phyloP scores from a whole-genome alignment of 257 asterid genomes.

The Nicotiana paniculata region DNA sequence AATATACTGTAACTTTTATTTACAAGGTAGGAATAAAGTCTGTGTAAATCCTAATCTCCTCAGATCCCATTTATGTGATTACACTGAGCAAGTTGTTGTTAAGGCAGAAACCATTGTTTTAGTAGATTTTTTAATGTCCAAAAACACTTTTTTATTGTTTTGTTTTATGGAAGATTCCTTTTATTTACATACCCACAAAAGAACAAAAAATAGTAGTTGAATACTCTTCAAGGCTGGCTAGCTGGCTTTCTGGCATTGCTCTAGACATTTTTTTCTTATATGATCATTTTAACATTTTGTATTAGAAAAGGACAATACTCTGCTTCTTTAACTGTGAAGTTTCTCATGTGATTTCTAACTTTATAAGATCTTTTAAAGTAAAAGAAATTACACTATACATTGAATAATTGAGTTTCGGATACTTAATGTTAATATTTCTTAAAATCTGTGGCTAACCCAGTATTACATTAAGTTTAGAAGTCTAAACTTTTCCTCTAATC shows the following conservation, averaged over 20 bases:
- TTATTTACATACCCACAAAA: background rate
- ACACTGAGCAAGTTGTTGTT: no score
- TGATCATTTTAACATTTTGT: no score
- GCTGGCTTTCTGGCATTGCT: background rate
- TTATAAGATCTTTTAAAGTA: background rate
- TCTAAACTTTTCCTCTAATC: background rate
- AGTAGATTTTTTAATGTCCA: background rate
- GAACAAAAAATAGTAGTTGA: background rate
- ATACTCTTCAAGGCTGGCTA: background rate
- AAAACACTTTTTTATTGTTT: background rate
- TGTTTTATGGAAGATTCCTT: background rate
- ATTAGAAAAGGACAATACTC: no score
- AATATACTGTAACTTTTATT: no score
- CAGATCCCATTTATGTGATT: no score
- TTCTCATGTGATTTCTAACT: background rate
- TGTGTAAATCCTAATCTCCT: no score
- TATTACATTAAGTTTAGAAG: background rate
- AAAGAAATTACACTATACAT: no score
- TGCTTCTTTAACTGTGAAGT: no score
- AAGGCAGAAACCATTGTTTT: background rate
- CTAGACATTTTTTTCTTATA: background rate
- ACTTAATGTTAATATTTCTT: background rate
- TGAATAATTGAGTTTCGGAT: background rate
- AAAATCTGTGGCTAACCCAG: background rate
- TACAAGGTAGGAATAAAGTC: no score